phyloP scores from a whole-genome alignment of 805 yeast genomes.

The Metschnikowia amazonensis region DNA sequence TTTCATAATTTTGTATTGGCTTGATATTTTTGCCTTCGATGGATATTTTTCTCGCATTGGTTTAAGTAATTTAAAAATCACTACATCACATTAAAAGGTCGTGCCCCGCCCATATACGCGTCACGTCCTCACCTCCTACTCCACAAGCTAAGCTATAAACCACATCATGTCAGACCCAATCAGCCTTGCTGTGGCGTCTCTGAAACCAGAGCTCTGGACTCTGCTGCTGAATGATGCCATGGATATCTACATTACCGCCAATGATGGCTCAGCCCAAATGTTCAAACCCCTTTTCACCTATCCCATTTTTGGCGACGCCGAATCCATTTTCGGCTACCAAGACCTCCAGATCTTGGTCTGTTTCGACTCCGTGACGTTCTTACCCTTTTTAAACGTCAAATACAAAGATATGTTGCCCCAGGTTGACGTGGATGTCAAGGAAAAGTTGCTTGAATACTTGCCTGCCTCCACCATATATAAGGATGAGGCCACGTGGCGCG shows the following conservation, averaged over 20 bases:
- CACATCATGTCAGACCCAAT: not conserved
- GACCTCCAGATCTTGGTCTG: conserved; percentile 61
- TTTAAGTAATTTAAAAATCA: too few relatives aligned
- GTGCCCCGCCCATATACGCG: too few relatives aligned
- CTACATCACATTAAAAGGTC: too few relatives aligned
- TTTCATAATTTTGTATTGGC: too few relatives aligned
- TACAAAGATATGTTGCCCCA: conserved; percentile 51
- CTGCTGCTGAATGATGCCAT: conserved; percentile 66
- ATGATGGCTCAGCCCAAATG: conserved; percentile 49
- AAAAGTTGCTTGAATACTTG: conserved; percentile 51
- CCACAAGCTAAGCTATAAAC: too few relatives aligned
- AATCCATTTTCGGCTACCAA: conserved; percentile 80
- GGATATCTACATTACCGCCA: conserved; percentile 52
- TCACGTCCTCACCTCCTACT: too few relatives aligned
- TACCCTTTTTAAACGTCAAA: conserved; percentile 65
- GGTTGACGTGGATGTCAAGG: conserved; percentile 57
- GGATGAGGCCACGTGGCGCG: conserved; percentile 69
- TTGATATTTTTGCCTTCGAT: too few relatives aligned
- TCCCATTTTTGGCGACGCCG: conserved; percentile 90
- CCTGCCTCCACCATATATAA: conserved; percentile 59
- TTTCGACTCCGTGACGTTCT: conserved; percentile 70
- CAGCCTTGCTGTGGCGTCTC: conserved; percentile 20
- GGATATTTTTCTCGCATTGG: too few relatives aligned
- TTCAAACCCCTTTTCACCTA: conserved; percentile 84
- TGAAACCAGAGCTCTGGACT: conserved; percentile 74